Base-by-base conservation (phyloP, 768 basidiomycete genomes). In the Lactifluus rugatus region DNA sequence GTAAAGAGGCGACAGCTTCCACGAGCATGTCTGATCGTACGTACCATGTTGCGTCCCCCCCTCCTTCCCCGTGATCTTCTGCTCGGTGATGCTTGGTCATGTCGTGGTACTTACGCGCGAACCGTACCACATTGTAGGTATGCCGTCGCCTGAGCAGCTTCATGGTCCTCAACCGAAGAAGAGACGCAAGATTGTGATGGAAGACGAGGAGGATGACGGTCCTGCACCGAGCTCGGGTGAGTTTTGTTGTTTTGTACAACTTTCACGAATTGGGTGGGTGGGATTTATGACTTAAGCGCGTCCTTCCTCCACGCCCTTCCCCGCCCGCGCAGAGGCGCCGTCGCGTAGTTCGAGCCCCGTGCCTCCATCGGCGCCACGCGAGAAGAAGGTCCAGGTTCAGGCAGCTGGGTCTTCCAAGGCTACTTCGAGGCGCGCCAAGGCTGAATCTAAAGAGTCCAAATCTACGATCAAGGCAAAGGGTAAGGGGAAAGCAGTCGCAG, bases 141-240 rank as follows among this genome's bases (percentile, higher is more conserved):
- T 42, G 5, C 34, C 42, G 13, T 55, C 44, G 5, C 58, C 44
- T 71, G 75, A 71, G 60, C 69, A 34, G 2, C 51, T 65, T 31
- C 31, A 31, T 26, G 61, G 65, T 32, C 67, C 70, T 10, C 75
- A 66, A 48, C 36, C 70, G 7, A 85, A 85, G 9, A 85, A 85
- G 70, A 80, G 74, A 65, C 71, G 82, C 49, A 76, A 77, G 56
- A 75, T 83, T 26, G 64, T 79, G 5, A 72, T 78, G 32, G 83
- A 81, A 0, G 82, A 82, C 32, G 78, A 82, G 21, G 83, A 73
- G 7, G 61, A 53, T 1, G 56, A 58, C 0, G 48, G 60, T 14
- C 56, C 57, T 9, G 51, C 58, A 23, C 52, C 54, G 39, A 65
- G 58, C 14, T 55, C 61, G 52, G 47, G 60, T 42, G 52, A 49